Evolutionary conservation across 345 rosid genomes (phyloP), one percentile per base, ranked within the genome.

Genomic region (Lumnitzera littorea): DNA sequence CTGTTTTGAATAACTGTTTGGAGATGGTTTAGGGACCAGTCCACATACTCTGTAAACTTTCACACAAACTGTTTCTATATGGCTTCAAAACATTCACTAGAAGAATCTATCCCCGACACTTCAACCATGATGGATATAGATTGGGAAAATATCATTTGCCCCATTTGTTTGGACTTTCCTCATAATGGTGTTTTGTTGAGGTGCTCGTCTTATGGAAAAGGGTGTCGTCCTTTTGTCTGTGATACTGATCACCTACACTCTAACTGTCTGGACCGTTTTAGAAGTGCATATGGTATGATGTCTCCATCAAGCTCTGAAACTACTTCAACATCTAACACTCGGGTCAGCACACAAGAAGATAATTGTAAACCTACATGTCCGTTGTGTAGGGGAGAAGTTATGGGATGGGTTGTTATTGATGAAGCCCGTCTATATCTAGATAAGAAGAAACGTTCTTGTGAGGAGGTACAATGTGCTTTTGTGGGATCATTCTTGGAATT

Each of bases 151-250:
- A 88, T 88, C 71, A 73, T 54, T 60, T 94, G 97, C 65, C 99
- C 96, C 17, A 90, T 94, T 74, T 94, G 99, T 69, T 82, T 90
- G 71, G 95, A 94, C 68, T 84, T 65, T 67, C 99, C 99, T 61
- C 99, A 90, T 67, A 94, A 90, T 55, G 66, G 86, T 67, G 96
- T 94, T 31, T 95, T 90, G 61, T 97, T 92, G 24, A 88, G 69
- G 16, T 94, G 97, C 67, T 81, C 91, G 0, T 90, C 99, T 66
- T 83, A 76, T 58, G 81, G 64, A 46, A 90, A 86, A 64, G 99
- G 97, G 4, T 90, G 99, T 51, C 82, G 86, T 65, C 78, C 99
- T 25, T 90, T 94, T 65, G 84, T 94, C 51, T 90, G 97, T 47
- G 87, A 86, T 57, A 94, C 99, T 3, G 83, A 86, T 52, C 91